Evolutionary conservation across 1,139 yeast species (phyloP).

Genomic region (Taphrina pruni): DNA sequence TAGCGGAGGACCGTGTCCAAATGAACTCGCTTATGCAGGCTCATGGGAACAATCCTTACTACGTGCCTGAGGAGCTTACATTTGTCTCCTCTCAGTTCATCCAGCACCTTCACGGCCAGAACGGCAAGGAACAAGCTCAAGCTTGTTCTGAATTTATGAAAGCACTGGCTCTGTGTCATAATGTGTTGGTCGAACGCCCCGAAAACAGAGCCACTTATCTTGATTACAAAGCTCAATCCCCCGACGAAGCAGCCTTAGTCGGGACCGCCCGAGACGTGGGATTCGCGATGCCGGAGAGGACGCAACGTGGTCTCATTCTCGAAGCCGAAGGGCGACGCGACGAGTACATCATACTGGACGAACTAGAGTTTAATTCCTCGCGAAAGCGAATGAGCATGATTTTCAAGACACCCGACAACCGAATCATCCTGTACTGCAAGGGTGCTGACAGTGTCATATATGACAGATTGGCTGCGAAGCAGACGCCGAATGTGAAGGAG

Average conservation of each 20-base stretch:
- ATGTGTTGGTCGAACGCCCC: slow-evolving; percentile 74
- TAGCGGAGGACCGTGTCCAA: slow-evolving; percentile 64
- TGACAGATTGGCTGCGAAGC: slow-evolving; percentile 66
- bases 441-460: slow-evolving; percentile 96
- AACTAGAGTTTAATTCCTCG: slow-evolving; percentile 84
- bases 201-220: slow-evolving; percentile 61
- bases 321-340: slow-evolving; percentile 74
- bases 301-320: slow-evolving; percentile 70
- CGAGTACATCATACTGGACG: slow-evolving; percentile 76
- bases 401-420: slow-evolving; percentile 65
- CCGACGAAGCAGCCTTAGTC: slow-evolving; percentile 96
- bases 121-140: slow-evolving; percentile 63
- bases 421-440: slow-evolving; percentile 71
- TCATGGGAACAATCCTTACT: slow-evolving; percentile 62
- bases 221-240: slow-evolving; percentile 90
- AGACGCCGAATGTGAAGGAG: slow-evolving; percentile 64
- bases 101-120: slow-evolving; percentile 59
- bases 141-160: slow-evolving; percentile 81
- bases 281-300: slow-evolving; percentile 75
- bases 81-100: slow-evolving; percentile 76
- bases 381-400: slow-evolving; percentile 97
- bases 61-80: slow-evolving; percentile 70
- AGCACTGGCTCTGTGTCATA: slow-evolving; percentile 87
- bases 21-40: slow-evolving; percentile 67
- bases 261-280: slow-evolving; percentile 93